Conservation (phyloP, 441 rosid species). For the Adansonia rubrostipa region DNA sequence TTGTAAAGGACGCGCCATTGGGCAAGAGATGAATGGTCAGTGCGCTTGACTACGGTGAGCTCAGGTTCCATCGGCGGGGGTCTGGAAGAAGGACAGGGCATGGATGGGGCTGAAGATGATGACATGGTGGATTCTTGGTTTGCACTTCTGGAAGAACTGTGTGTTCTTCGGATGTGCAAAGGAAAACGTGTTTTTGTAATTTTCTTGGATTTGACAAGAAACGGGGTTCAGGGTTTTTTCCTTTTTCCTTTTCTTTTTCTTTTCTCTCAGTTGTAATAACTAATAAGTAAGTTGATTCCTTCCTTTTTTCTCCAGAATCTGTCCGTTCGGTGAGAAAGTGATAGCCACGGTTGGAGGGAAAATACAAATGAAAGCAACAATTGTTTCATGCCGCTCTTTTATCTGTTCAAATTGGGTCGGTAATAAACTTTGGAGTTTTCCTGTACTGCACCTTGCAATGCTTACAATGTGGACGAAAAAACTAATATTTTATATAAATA, state of each 20-base stretch:
- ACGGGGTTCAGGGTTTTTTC: not conserved
- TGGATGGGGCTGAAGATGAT: not conserved
- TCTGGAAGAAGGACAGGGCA: not conserved
- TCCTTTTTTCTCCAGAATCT: not conserved
- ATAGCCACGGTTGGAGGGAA: not conserved
- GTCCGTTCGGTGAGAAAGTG: not conserved
- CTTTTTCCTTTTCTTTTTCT: not conserved
- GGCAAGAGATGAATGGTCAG: not conserved
- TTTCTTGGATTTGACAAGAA: not conserved
- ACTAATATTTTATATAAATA: no score
- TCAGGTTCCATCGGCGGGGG: not conserved
- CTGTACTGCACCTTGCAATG: no score
- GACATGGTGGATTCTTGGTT: not conserved
- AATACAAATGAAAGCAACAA: not conserved
- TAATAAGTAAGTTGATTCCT: not conserved
- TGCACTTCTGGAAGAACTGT: not conserved
- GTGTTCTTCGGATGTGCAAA: not conserved
- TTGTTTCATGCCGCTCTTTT: no score
- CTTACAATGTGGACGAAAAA: no score
- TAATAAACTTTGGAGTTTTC: no score
- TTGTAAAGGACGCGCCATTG: slow-evolving; percentile 1
- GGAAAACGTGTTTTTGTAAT: not conserved
- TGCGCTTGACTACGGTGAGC: not conserved
- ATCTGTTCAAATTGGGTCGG: no score
- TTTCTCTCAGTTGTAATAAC: not conserved